phyloP scores from a whole-genome alignment of 2,329 filamentous ascomycete genomes.

The Beauveria sp. region DNA sequence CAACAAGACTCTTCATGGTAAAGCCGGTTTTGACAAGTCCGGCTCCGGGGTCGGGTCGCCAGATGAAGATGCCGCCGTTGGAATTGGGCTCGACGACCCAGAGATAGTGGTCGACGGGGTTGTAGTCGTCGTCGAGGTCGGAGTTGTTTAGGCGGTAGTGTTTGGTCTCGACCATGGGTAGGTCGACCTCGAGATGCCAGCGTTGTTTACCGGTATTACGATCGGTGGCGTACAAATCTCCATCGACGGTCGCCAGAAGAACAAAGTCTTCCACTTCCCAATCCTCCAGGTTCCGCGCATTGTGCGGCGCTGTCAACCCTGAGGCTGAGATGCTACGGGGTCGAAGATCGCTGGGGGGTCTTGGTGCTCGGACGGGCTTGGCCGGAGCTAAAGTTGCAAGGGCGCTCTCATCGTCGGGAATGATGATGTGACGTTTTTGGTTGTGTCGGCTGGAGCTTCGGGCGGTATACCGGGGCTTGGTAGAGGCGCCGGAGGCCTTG shows the following conservation, averaged over 20 bases:
- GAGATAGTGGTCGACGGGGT: conserved; percentile 72
- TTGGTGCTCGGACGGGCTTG: conserved; percentile 88
- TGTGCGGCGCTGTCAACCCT: conserved; percentile 72
- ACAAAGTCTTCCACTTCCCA: conserved; percentile 99
- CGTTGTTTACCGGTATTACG: conserved; percentile 74
- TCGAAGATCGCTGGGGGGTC: conserved; percentile 53
- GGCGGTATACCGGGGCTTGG: conserved; percentile 16
- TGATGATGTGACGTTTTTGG: conserved; percentile 22
- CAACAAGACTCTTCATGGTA: conserved; percentile 82
- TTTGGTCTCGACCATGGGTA: conserved; percentile 83
- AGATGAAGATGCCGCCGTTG: conserved; percentile 81
- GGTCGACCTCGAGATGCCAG: conserved; percentile 79
- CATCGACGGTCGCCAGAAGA: conserved; percentile 99
- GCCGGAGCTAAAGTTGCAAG: conserved; percentile 97
- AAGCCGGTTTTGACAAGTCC: conserved; percentile 60
- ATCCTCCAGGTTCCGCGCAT: conserved; percentile 96
- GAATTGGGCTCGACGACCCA: conserved; percentile 93
- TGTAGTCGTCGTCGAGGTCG: conserved; percentile 48
- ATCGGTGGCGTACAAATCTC: conserved; percentile 86
- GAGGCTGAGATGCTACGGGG: conserved; percentile 50
- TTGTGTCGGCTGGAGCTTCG: conserved; percentile 19
- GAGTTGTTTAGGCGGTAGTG: conserved; percentile 69
- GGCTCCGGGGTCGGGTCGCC: conserved; percentile 55
- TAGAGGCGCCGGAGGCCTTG: conserved; percentile 21
- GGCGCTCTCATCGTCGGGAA: conserved; percentile 77